phyloP scores from a whole-genome alignment of 345 rosid species.

The Aurinia saxatilis region DNA sequence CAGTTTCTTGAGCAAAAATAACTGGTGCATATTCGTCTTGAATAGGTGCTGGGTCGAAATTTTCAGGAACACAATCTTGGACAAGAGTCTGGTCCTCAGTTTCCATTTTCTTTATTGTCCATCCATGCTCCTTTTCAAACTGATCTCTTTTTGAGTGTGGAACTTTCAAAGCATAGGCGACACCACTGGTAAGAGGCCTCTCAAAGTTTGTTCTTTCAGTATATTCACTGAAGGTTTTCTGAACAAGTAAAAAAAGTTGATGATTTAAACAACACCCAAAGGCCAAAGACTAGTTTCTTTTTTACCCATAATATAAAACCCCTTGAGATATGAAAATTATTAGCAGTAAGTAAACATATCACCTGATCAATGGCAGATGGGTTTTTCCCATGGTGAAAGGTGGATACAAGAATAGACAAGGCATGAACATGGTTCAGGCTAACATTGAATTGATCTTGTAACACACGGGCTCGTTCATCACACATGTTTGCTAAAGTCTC shows the following conservation, averaged over 20 bases:
- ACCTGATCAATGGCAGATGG: constrained; percentile 98
- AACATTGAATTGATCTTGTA: constrained; percentile 99
- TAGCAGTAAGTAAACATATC: not conserved
- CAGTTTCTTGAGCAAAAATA: constrained; percentile 89
- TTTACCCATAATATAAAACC: not conserved
- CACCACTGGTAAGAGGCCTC: constrained; percentile 98
- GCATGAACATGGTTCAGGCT: constrained; percentile 97
- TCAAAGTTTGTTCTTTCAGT: constrained; percentile 94
- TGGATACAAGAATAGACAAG: constrained; percentile 89
- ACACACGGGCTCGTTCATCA: constrained; percentile 89
- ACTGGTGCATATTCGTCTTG: constrained; percentile 97
- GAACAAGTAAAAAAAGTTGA: constrained; percentile 22
- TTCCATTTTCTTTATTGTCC: constrained; percentile 93
- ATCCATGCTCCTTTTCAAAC: constrained; percentile 70
- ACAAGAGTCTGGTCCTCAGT: constrained; percentile 78
- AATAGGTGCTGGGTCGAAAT: constrained; percentile 83
- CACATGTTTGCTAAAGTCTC: constrained; percentile 87
- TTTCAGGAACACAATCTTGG: constrained; percentile 72
- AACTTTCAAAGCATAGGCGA: constrained; percentile 95
- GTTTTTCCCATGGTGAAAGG: constrained; percentile 88
- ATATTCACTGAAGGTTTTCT: constrained; percentile 87
- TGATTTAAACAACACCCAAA: not conserved
- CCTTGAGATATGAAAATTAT: not conserved
- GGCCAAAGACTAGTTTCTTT: not conserved
- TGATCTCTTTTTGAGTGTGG: constrained; percentile 70